Percentiles rank a stretch among this genome's conserved stretches.
These are phyloP conservation scores for Blastosporella zonata DNA, from an alignment of 1,284 basidiomycete species.

Conservation along the genomic window DNA sequence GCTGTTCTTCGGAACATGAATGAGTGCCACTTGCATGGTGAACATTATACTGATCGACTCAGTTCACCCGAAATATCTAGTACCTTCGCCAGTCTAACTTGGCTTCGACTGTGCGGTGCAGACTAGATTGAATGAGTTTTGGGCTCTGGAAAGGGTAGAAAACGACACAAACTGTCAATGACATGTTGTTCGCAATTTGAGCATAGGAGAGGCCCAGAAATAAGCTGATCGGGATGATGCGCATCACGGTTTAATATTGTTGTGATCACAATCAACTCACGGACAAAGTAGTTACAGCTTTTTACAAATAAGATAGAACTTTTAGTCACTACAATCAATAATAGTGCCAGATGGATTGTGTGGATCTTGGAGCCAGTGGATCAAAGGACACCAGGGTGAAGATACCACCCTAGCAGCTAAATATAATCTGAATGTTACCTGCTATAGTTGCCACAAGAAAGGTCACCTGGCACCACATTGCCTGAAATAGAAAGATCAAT, in stretches of 20 bases:
- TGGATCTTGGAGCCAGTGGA: no score
- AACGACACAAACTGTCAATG: conserved; percentile 41
- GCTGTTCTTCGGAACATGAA: conserved; percentile 16
- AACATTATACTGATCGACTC: conserved; percentile 14
- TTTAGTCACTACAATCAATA: no score
- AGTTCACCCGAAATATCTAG: conserved; percentile 43
- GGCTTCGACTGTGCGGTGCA: conserved; percentile 46
- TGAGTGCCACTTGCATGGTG: neutral
- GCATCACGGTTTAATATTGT: no score
- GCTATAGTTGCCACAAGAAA: conserved; percentile 28
- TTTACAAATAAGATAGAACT: no score
- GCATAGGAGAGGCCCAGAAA: conserved; percentile 44
- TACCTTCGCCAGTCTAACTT: conserved; percentile 42
- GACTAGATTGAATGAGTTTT: conserved; percentile 35
- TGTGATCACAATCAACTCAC: no score
- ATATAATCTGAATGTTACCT: conserved; percentile 15
- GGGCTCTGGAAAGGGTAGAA: neutral
- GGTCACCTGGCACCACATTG: conserved; percentile 21
- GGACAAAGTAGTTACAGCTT: no score
- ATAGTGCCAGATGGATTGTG: no score
- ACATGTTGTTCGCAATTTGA: conserved; percentile 56
- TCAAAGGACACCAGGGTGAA: no score
- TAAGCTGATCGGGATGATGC: no score
- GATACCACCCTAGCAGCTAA: conserved; percentile 19
- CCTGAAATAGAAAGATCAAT: neutral